These are phyloP conservation scores for Pterocarpus macrocarpus DNA, from an alignment of 306 rosid genomes.

Conservation along the genomic window DNA sequence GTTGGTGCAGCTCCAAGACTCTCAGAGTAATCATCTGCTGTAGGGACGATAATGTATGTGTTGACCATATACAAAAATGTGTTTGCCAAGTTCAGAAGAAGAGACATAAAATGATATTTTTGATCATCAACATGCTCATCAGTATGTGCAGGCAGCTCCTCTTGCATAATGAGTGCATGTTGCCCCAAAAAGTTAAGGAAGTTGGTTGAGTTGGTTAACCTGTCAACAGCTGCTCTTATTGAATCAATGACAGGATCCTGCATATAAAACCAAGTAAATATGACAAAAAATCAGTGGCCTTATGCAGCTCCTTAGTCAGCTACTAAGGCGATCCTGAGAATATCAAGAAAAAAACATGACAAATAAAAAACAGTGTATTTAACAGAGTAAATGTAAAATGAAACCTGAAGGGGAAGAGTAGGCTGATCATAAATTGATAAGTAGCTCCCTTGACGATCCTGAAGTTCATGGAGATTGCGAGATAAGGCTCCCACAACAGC, in stretches of 20 bases:
- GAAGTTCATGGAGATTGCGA: conserved; percentile 94
- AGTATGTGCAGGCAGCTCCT: conserved; percentile 71
- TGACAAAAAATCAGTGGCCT: neutral
- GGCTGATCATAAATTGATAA: conserved; percentile 88
- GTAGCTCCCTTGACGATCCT: conserved; percentile 87
- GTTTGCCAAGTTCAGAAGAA: conserved; percentile 78
- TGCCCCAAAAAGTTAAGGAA: conserved; percentile 86
- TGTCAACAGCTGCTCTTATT: conserved; percentile 83
- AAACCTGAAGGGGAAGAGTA: conserved; percentile 82
- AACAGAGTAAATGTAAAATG: conserved; percentile 31
- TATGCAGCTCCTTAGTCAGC: neutral
- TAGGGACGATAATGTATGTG: conserved; percentile 91
- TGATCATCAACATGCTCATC: conserved; percentile 71
- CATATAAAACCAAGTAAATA: conserved; percentile 43
- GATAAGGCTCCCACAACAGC: conserved; percentile 97
- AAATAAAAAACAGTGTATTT: conserved; percentile 28
- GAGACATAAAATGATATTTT: conserved; percentile 82
- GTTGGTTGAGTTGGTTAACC: conserved; percentile 83
- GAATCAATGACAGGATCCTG: conserved; percentile 89
- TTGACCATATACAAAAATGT: conserved; percentile 94
- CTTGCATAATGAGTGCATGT: conserved; percentile 91
- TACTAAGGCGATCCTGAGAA: conserved; percentile 4
- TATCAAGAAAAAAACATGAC: conserved; percentile 3
- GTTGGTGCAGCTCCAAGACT: conserved; percentile 97
- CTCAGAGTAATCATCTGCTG: conserved; percentile 90